Percentiles rank a stretch among this genome's conserved stretches.
Conservation (phyloP, 768 basidiomycete species). For the Artomyces pyxidatus region DNA sequence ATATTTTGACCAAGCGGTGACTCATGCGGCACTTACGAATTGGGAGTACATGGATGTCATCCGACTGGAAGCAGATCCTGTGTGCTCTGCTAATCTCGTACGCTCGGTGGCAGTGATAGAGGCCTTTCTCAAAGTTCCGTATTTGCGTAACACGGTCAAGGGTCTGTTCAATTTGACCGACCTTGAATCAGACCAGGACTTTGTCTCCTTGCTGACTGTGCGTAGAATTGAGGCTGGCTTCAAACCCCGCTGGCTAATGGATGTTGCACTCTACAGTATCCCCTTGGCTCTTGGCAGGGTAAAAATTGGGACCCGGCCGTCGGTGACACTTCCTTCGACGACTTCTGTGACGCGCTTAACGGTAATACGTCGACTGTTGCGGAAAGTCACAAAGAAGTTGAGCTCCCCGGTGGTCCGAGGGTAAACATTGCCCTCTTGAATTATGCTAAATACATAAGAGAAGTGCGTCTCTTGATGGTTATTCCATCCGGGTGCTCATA, state of each 20-base stretch:
- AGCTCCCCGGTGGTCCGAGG: constrained; percentile 10
- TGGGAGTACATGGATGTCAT: constrained; percentile 91
- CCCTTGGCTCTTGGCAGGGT: constrained; percentile 71
- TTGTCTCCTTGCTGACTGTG: constrained; percentile 62
- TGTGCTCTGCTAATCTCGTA: constrained; percentile 55
- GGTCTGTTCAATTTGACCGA: constrained; percentile 65
- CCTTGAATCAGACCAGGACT: constrained; percentile 69
- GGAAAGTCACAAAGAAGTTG: neutral
- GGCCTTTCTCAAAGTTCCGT: constrained; percentile 39
- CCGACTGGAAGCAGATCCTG: constrained; percentile 54
- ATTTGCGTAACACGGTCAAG: constrained; percentile 51
- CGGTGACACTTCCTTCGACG: constrained; percentile 16
- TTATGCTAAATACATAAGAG: constrained; percentile 72
- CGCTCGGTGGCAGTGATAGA: constrained; percentile 58
- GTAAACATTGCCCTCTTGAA: constrained; percentile 57
- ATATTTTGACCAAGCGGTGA: constrained; percentile 68
- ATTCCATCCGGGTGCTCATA: too few species aligned
- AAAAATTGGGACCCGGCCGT: constrained; percentile 32
- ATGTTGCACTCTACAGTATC: constrained; percentile 32
- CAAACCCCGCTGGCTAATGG: neutral
- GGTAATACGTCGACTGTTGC: constrained; percentile 4
- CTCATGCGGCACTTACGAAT: constrained; percentile 72
- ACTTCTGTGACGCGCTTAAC: constrained; percentile 20
- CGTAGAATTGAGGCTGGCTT: constrained; percentile 9
- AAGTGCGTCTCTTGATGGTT: constrained; percentile 30